Conservation (phyloP, 2,329 filamentous ascomycete genomes). For the Aspergillus texensis region DNA sequence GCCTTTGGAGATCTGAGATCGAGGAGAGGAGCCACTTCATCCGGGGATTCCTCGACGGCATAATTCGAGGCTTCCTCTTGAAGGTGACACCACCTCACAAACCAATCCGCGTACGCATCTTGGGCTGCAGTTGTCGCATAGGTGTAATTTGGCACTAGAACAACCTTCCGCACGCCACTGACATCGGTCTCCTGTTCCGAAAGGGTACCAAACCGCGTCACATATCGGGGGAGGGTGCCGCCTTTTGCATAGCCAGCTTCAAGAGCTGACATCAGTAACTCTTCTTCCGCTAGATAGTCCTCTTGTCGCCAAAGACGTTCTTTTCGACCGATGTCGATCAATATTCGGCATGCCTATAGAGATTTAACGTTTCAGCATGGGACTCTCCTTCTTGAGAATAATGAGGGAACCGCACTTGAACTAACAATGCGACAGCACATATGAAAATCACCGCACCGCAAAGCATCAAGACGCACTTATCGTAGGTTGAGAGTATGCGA, state of each 20-base stretch:
- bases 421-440: background rate
- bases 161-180: slow-evolving; percentile 3
- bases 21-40: background rate
- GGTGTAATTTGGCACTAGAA: slow-evolving; percentile 4
- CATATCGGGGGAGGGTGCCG: background rate
- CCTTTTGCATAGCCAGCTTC: background rate
- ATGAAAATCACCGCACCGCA: background rate
- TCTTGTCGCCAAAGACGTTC: background rate
- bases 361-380: background rate
- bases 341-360: background rate
- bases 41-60: background rate
- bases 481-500: background rate
- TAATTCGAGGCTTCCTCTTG: background rate
- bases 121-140: background rate
- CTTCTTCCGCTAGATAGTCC: background rate
- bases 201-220: slow-evolving; percentile 6
- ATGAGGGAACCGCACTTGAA: background rate
- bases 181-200: background rate
- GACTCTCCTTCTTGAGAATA: no score
- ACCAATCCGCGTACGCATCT: slow-evolving; percentile 13
- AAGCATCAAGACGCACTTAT: background rate
- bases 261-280: background rate
- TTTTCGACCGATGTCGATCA: background rate
- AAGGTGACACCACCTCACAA: slow-evolving; percentile 6
- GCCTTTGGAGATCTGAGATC: background rate